phyloP scores from a whole-genome alignment of 2,329 filamentous ascomycete species.

The Neurospora sp. region DNA sequence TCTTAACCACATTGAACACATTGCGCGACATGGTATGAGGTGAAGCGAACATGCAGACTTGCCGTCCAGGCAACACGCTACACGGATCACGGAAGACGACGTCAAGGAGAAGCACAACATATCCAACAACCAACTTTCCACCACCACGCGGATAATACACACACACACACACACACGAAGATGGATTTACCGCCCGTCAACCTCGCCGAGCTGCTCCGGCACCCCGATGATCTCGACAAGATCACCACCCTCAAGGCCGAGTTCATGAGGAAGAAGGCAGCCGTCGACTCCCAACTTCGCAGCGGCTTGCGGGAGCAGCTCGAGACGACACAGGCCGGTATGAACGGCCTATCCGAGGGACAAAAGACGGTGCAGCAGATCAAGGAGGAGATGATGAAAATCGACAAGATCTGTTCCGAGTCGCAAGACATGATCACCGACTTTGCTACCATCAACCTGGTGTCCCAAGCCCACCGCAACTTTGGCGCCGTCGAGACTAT shows the following conservation, averaged over 20 bases:
- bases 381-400: constrained; percentile 98
- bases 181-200: constrained; percentile 66
- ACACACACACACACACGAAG: constrained; percentile 11
- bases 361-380: constrained; percentile 87
- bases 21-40: constrained; percentile 8
- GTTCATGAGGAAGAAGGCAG: constrained; percentile 86
- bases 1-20: not conserved
- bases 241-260: constrained; percentile 82
- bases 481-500: constrained; percentile 91
- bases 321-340: constrained; percentile 86
- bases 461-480: constrained; percentile 91
- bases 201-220: constrained; percentile 85
- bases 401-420: constrained; percentile 94
- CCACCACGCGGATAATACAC: not conserved
- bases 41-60: not conserved
- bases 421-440: constrained; percentile 96
- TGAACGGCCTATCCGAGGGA: constrained; percentile 78
- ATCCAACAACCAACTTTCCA: not conserved
- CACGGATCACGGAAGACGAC: not conserved
- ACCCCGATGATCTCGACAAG: constrained; percentile 96
- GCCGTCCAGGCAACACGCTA: constrained; percentile 1
- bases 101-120: not conserved
- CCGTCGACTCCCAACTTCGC: constrained; percentile 82
- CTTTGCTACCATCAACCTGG: constrained; percentile 84
- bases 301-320: constrained; percentile 84